Conservation (phyloP, 129 eudicot genomes). For the Artemisia argyi region DNA sequence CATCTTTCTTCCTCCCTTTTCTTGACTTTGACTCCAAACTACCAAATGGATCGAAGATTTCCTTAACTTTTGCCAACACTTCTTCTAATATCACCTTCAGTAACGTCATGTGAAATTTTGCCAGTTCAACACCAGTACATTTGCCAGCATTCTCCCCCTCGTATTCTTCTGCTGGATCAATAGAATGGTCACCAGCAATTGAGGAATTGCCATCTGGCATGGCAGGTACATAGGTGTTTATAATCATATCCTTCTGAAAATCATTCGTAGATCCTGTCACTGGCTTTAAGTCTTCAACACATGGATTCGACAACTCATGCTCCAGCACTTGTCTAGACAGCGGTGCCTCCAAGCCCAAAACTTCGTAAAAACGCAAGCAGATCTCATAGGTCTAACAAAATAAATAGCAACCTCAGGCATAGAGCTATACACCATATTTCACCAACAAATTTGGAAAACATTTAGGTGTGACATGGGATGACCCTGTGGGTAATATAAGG, state of each 20-base stretch:
- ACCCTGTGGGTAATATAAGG: too few relatives aligned
- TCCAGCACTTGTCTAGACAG: constrained; percentile 63
- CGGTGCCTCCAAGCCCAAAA: constrained; percentile 55
- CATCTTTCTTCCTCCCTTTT: constrained; percentile 77
- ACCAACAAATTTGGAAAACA: too few relatives aligned
- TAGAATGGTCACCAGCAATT: constrained; percentile 17
- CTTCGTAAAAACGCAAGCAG: constrained; percentile 70
- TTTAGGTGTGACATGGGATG: too few relatives aligned
- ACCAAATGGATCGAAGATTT: constrained; percentile 1
- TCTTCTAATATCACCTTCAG: constrained; percentile 65
- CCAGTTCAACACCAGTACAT: constrained; percentile 58
- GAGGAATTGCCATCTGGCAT: neutral
- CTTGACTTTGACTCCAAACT: constrained; percentile 57
- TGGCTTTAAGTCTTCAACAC: constrained; percentile 56
- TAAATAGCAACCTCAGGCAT: constrained; percentile 12
- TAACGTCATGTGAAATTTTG: constrained; percentile 53
- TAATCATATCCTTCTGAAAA: constrained; percentile 1
- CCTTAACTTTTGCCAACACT: constrained; percentile 58
- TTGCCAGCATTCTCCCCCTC: constrained; percentile 37
- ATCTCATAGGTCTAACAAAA: constrained; percentile 71
- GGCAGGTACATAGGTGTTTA: constrained; percentile 8
- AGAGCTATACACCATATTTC: neutral
- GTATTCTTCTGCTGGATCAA: constrained; percentile 24
- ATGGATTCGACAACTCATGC: constrained; percentile 67
- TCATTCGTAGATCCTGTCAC: constrained; percentile 23